These are phyloP conservation scores for Physaria fendleri DNA, from an alignment of 345 rosid species.

Conservation along the genomic window DNA sequence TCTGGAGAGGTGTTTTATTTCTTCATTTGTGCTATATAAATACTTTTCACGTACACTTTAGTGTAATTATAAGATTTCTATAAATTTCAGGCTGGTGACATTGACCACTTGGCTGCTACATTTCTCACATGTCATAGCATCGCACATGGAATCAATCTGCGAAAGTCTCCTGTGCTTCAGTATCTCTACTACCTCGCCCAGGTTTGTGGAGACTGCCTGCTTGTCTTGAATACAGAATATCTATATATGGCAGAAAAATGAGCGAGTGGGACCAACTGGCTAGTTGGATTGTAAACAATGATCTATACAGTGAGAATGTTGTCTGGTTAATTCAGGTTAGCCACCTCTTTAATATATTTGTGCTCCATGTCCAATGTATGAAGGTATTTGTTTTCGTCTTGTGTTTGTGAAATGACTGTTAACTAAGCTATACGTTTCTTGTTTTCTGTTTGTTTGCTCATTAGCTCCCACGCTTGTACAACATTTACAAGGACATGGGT, in stretches of 20 bases:
- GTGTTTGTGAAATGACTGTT: conserved; percentile 1
- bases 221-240: conserved; percentile 55
- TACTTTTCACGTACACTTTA: neutral
- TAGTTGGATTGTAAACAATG: conserved; percentile 99
- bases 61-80: conserved; percentile 9
- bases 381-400: neutral
- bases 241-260: conserved; percentile 97
- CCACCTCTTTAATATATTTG: neutral
- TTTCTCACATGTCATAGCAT: conserved; percentile 91
- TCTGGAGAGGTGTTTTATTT: conserved; percentile 74
- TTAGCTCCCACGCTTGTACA: conserved; percentile 96
- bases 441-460: conserved; percentile 8
- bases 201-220: conserved; percentile 34
- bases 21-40: neutral
- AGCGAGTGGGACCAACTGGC: conserved; percentile 99
- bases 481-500: conserved; percentile 97
- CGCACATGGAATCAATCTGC: conserved; percentile 95
- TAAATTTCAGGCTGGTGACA: conserved; percentile 86
- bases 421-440: neutral
- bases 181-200: conserved; percentile 94
- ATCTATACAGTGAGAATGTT: conserved; percentile 89
- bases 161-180: conserved; percentile 99
- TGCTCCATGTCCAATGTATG: neutral
- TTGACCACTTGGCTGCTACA: conserved; percentile 98
- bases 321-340: conserved; percentile 99